Evolutionary conservation across 805 yeast genomes (phyloP).

Genomic region (Saturnispora halmiae): DNA sequence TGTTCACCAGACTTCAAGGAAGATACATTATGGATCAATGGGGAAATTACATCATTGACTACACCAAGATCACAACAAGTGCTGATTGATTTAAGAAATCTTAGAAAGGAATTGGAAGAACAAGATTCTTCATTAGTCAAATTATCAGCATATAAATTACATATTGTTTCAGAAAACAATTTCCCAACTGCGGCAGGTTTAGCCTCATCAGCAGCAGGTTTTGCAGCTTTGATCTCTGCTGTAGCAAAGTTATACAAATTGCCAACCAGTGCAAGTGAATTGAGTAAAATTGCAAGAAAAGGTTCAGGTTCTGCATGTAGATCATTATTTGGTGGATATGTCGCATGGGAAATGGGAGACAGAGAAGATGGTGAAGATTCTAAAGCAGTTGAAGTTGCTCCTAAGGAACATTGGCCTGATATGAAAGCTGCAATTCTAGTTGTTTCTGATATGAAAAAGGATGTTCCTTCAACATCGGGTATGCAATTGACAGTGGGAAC

Average conservation of each 20-base stretch:
- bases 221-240: conserved; percentile 90
- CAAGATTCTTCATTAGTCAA: conserved; percentile 46
- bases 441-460: conserved; percentile 88
- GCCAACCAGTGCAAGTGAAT: conserved; percentile 76
- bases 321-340: conserved; percentile 94
- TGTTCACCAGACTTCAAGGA: conserved; percentile 45
- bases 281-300: conserved; percentile 90
- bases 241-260: conserved; percentile 76
- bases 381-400: conserved; percentile 86
- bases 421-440: conserved; percentile 90
- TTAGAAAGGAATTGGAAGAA: conserved; percentile 55
- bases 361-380: conserved; percentile 78
- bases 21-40: conserved; percentile 81
- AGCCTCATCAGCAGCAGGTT: conserved; percentile 97
- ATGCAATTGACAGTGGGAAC: conserved; percentile 94
- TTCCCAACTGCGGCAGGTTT: conserved; percentile 99
- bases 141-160: conserved; percentile 56
- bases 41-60: conserved; percentile 63
- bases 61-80: conserved; percentile 63
- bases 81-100: conserved; percentile 59
- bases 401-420: conserved; percentile 78
- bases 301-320: conserved; percentile 99
- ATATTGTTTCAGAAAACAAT: conserved; percentile 86
- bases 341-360: conserved; percentile 97
- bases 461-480: conserved; percentile 88